phyloP scores from a whole-genome alignment of 2,329 filamentous ascomycete species.

The Sclerotinia trifoliorum region DNA sequence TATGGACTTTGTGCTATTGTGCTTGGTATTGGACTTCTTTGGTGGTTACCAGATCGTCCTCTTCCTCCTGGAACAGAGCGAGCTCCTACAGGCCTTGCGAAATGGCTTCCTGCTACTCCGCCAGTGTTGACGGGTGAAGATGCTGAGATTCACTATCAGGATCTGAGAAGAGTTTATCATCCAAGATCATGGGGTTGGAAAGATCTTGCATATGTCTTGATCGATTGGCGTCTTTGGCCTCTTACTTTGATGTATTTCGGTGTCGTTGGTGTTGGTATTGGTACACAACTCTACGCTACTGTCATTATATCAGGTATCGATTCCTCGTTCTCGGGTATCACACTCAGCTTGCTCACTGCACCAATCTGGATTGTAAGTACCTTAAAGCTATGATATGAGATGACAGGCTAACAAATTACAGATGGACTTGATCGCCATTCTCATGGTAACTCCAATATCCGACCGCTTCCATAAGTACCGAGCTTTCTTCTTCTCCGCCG shows the following conservation, averaged over 20 bases:
- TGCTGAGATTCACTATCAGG: conserved; percentile 77
- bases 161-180: conserved; percentile 78
- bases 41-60: conserved; percentile 89
- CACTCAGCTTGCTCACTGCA: conserved; percentile 79
- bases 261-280: conserved; percentile 88
- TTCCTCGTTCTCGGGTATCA: conserved; percentile 66
- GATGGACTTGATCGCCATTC: conserved; percentile 86
- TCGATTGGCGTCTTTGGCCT: conserved; percentile 88
- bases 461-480: conserved; percentile 82
- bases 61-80: conserved; percentile 63
- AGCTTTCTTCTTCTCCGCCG: conserved; percentile 75
- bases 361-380: conserved; percentile 83
- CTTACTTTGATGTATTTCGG: conserved; percentile 91
- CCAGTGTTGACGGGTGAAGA: conserved; percentile 76
- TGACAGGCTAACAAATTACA: conserved; percentile 38
- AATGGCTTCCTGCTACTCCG: conserved; percentile 65
- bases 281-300: conserved; percentile 82
- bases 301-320: conserved; percentile 83
- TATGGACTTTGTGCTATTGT: conserved; percentile 75
- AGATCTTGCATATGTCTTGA: conserved; percentile 68
- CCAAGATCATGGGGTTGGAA: conserved; percentile 67
- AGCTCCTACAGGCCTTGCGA: conserved; percentile 50
- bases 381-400: not conserved
- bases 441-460: conserved; percentile 79
- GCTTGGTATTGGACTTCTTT: conserved; percentile 71